Conservation (phyloP, 2,329 filamentous ascomycete species). For the Grosmannia clavigera region DNA sequence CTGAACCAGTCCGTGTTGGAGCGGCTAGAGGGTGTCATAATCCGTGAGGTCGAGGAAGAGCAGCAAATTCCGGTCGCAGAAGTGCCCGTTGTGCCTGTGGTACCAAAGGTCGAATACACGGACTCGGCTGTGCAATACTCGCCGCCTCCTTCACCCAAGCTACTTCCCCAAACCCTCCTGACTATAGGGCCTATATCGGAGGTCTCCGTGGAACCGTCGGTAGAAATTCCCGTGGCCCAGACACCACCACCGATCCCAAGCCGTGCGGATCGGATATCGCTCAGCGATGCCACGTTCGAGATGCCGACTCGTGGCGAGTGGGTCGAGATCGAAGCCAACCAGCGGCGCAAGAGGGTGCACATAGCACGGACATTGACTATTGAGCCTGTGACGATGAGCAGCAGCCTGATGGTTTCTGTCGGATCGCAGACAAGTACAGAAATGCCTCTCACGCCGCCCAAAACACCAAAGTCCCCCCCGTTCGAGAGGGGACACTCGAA, state of each 20-base stretch:
- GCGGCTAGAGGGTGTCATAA: slow-evolving; percentile 37
- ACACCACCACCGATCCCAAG: slow-evolving; percentile 24
- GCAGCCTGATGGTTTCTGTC: slow-evolving; percentile 48
- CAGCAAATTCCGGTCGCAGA: slow-evolving; percentile 10
- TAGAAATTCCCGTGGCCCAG: not conserved
- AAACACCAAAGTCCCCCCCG: slow-evolving; percentile 44
- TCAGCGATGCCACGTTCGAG: slow-evolving; percentile 24
- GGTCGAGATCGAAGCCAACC: slow-evolving; percentile 57
- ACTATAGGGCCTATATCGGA: not conserved
- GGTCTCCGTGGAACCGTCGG: not conserved
- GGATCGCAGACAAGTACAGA: slow-evolving; percentile 52
- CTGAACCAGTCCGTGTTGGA: slow-evolving; percentile 44
- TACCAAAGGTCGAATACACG: slow-evolving; percentile 43
- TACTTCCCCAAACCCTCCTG: slow-evolving; percentile 20
- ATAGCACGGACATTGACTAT: slow-evolving; percentile 36
- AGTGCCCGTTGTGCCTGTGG: not conserved
- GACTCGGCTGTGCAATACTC: slow-evolving; percentile 76
- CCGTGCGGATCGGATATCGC: slow-evolving; percentile 19
- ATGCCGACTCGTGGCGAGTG: slow-evolving; percentile 32
- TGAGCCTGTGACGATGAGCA: slow-evolving; percentile 26
- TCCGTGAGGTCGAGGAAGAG: slow-evolving; percentile 35
- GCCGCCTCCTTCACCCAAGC: slow-evolving; percentile 61
- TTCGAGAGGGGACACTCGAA: slow-evolving; percentile 22
- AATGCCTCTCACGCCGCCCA: slow-evolving; percentile 51
- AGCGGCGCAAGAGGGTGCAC: slow-evolving; percentile 57